Evolutionary conservation across 768 basidiomycete species (phyloP).

Genomic region (Termitomyces sp.): DNA sequence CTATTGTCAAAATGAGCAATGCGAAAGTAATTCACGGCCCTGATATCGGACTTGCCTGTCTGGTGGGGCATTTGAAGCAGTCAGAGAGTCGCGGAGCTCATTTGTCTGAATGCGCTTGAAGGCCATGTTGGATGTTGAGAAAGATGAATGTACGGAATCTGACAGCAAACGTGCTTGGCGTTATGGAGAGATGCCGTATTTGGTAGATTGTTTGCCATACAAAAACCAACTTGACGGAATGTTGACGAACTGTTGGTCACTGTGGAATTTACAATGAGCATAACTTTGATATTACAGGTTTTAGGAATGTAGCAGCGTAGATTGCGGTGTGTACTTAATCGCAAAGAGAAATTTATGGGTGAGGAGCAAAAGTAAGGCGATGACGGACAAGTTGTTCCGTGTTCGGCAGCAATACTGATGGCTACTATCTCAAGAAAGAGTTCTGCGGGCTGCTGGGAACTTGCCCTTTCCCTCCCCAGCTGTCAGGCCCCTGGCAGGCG

Average conservation of each 20-base stretch:
- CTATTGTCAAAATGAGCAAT: slow-evolving; percentile 19
- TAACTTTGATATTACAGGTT: background rate
- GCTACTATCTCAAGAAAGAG: slow-evolving; percentile 6
- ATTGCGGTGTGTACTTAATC: background rate
- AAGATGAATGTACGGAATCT: background rate
- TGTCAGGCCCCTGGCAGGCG: slow-evolving; percentile 11
- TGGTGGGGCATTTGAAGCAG: slow-evolving; percentile 9
- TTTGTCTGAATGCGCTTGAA: slow-evolving; percentile 26
- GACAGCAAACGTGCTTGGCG: background rate
- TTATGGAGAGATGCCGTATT: background rate
- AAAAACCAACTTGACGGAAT: background rate
- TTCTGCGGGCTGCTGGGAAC: slow-evolving; percentile 6
- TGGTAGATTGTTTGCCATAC: background rate
- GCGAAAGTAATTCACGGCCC: background rate
- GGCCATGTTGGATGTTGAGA: slow-evolving; percentile 5
- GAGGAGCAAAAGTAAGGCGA: background rate
- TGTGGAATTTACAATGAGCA: background rate
- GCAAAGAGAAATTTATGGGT: background rate
- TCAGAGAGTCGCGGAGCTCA: slow-evolving; percentile 12
- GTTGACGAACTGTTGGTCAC: background rate
- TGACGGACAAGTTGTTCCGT: slow-evolving; percentile 9
- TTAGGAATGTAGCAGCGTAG: background rate
- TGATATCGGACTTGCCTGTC: slow-evolving; percentile 10
- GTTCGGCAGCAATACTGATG: slow-evolving; percentile 13
- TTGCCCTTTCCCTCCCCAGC: slow-evolving; percentile 5